These are phyloP conservation scores for Escallonia rubra DNA, from an alignment of 129 eudicot genomes.

Conservation along the genomic window DNA sequence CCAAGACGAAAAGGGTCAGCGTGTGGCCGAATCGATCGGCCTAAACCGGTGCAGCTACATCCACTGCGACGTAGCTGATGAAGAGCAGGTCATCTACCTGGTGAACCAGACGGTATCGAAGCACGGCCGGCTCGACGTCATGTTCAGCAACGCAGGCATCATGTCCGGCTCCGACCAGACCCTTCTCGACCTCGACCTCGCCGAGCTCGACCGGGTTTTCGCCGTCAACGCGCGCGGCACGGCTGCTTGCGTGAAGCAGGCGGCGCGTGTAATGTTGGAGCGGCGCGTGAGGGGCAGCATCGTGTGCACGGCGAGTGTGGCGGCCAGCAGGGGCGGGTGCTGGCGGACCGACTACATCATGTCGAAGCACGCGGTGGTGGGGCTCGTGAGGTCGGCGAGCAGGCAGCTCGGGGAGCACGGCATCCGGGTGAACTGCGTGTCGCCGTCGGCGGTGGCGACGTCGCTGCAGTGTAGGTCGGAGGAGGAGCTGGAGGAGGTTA, in stretches of 20 bases:
- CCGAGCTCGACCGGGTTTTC: slow-evolving; percentile 7
- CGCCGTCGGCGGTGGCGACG: neutral
- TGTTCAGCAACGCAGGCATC: slow-evolving; percentile 42
- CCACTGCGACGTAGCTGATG: slow-evolving; percentile 28
- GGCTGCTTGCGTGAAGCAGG: slow-evolving; percentile 27
- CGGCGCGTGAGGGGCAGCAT: slow-evolving; percentile 17
- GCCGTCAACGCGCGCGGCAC: slow-evolving; percentile 21
- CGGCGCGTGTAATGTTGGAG: slow-evolving; percentile 24
- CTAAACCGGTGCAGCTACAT: slow-evolving; percentile 15
- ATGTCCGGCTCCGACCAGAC: neutral
- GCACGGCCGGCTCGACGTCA: slow-evolving; percentile 28
- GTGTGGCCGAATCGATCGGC: slow-evolving; percentile 19
- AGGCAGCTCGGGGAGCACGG: slow-evolving; percentile 10
- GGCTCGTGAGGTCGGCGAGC: slow-evolving; percentile 27
- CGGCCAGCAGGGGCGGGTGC: neutral
- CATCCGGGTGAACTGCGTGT: slow-evolving; percentile 14
- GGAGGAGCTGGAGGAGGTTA: neutral
- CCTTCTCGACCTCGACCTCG: slow-evolving; percentile 11
- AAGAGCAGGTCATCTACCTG: slow-evolving; percentile 25
- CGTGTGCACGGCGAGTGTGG: slow-evolving; percentile 26
- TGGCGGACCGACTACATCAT: slow-evolving; percentile 22
- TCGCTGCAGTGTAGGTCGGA: neutral
- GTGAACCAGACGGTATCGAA: slow-evolving; percentile 14
- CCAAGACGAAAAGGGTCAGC: slow-evolving; percentile 23
- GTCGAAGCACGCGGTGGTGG: slow-evolving; percentile 32